These are phyloP conservation scores for Vanilla planifolia DNA, from an alignment of 106 monocot genomes.

Conservation along the genomic window DNA sequence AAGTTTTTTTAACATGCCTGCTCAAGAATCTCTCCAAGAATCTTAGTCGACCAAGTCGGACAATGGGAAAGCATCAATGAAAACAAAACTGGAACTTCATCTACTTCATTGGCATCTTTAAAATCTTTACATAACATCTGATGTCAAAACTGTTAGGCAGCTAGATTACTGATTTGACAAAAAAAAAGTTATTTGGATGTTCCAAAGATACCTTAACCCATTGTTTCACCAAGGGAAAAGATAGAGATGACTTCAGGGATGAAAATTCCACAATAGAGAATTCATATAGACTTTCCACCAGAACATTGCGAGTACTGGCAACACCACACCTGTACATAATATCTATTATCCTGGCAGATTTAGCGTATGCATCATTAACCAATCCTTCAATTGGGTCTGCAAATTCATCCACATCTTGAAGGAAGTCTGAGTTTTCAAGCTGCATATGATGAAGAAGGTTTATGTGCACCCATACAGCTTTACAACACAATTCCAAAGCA, in stretches of 20 bases:
- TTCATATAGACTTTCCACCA: slow-evolving; percentile 30
- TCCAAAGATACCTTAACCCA: slow-evolving; percentile 82
- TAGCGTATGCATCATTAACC: slow-evolving; percentile 38
- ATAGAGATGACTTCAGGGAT: slow-evolving; percentile 21
- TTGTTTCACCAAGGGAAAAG: slow-evolving; percentile 49
- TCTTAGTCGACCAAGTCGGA: slow-evolving; percentile 25
- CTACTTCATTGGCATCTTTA: slow-evolving; percentile 18
- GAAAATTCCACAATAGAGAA: slow-evolving; percentile 26
- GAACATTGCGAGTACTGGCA: slow-evolving; percentile 21
- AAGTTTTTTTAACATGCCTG: slow-evolving; percentile 36
- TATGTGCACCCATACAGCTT: slow-evolving; percentile 34
- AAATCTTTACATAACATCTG: slow-evolving; percentile 64
- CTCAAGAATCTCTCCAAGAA: slow-evolving; percentile 54
- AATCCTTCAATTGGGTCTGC: slow-evolving; percentile 24
- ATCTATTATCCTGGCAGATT: slow-evolving; percentile 36
- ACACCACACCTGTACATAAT: slow-evolving; percentile 30
- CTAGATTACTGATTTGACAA: slow-evolving; percentile 6
- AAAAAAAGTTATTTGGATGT: background rate
- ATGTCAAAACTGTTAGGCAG: slow-evolving; percentile 13
- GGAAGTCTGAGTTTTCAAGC: slow-evolving; percentile 14
- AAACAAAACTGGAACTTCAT: slow-evolving; percentile 52
- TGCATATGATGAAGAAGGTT: slow-evolving; percentile 11
- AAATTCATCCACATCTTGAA: background rate
- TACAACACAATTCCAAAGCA: slow-evolving; percentile 31
- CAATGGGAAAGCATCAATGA: slow-evolving; percentile 18